Conservation (phyloP, 2,329 filamentous ascomycete genomes). For the Elsinoe batatas region DNA sequence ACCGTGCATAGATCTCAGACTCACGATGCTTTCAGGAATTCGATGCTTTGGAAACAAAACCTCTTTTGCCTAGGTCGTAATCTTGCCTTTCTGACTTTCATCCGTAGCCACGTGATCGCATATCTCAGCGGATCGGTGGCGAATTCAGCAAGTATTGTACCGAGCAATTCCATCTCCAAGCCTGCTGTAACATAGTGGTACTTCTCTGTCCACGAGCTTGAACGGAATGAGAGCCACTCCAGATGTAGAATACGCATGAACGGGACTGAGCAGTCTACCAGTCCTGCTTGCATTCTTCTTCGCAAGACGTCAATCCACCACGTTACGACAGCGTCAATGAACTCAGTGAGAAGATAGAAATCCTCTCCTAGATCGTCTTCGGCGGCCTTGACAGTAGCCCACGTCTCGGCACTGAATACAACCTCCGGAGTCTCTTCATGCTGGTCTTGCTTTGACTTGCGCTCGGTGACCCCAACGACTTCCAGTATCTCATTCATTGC, state of each 20-base stretch:
- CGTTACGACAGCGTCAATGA: neutral
- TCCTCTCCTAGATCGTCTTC: constrained; percentile 16
- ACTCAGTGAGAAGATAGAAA: constrained; percentile 11
- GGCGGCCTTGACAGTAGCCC: constrained; percentile 8
- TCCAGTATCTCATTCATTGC: constrained; percentile 41
- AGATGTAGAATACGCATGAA: neutral
- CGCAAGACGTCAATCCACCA: constrained; percentile 16
- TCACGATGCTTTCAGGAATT: neutral
- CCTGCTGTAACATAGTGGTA: constrained; percentile 10
- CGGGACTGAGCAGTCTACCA: constrained; percentile 1
- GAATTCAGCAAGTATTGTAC: constrained; percentile 1
- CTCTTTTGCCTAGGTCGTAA: neutral
- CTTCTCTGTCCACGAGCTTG: neutral
- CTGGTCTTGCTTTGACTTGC: constrained; percentile 19
- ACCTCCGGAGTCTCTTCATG: neutral
- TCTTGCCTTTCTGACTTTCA: neutral
- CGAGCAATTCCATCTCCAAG: constrained; percentile 2
- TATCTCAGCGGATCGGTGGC: constrained; percentile 1
- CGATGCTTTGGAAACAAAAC: neutral
- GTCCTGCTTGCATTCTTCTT: constrained; percentile 13
- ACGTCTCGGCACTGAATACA: constrained; percentile 11
- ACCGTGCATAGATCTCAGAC: neutral
- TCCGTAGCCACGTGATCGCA: neutral
- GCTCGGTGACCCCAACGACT: constrained; percentile 38
- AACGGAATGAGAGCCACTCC: neutral